Base-by-base conservation (phyloP, 306 rosid genomes). In the Ormosia semicastrata region DNA sequence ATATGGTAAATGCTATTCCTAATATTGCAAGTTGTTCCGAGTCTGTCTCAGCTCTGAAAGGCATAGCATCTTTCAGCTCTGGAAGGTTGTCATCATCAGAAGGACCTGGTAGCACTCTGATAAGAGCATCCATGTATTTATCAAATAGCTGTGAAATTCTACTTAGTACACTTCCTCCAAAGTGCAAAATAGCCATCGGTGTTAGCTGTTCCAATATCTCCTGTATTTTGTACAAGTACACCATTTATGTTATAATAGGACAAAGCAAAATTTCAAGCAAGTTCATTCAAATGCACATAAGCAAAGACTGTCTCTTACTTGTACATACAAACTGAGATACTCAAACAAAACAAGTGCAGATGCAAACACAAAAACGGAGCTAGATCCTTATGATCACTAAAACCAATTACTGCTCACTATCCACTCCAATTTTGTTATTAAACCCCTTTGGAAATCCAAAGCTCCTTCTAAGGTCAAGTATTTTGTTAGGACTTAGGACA, bases 21-120 rank as follows among this genome's bases (percentile, higher is more conserved):
- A 95, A 81, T 85, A 92, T 81, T 53, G 97, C 91, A 79, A 95
- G 95, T 83, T 95, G 98, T 85, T 95, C 99, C 2, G 97, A 85
- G 86, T 95, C 99, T 49, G 99, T 93, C 80, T 95, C 99, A 37
- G 94, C 97, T 90, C 96, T 89, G 79, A 93, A 90, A 77, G 87
- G 88, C 49, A 89, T 73, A 0, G 80, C 82, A 79, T 92, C 98
- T 86, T 92, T 95, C 49, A 93, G 81, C 83, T 95, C 98, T 5
- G 91, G 86, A 75, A 93, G 91, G 85, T 77, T 86, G 76, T 95
- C 99, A 80, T 95, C 99, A 75, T 95, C 99, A 50, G 98, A 93
- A 77, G 98, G 95, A 76, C 94, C 89, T 6, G 94, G 97, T 58
- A 95, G 80, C 30, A 93, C 88, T 85, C 90, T 95, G 86, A 89